Percentiles rank a stretch among this genome's conserved stretches.
These are phyloP conservation scores for Pelargonium myrrhifolium DNA, from an alignment of 441 rosid species.

Conservation along the genomic window DNA sequence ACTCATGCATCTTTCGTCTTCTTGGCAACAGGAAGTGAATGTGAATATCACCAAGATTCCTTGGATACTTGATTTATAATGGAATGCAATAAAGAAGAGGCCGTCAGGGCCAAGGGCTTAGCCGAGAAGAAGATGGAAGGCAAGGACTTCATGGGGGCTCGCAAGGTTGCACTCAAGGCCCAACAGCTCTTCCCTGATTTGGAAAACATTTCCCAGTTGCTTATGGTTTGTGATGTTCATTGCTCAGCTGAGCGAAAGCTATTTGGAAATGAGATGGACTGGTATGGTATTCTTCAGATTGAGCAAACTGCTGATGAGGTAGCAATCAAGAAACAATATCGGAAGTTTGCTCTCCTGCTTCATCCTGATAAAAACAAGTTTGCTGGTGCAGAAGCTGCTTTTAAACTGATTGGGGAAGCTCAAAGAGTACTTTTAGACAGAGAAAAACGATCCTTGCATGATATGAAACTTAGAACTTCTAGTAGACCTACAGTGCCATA, in stretches of 20 bases:
- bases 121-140: constrained; percentile 61
- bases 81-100: constrained; percentile 93
- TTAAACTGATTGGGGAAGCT: constrained; percentile 81
- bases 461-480: constrained; percentile 36
- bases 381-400: constrained; percentile 94
- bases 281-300: constrained; percentile 82
- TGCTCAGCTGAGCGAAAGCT: constrained; percentile 52
- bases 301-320: constrained; percentile 55
- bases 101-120: constrained; percentile 56
- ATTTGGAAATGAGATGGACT: constrained; percentile 63
- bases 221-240: constrained; percentile 80
- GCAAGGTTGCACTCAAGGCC: constrained; percentile 54
- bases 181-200: constrained; percentile 52
- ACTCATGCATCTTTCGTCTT: neutral
- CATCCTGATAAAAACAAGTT: constrained; percentile 96
- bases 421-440: constrained; percentile 67
- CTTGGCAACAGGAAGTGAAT: constrained; percentile 3
- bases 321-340: constrained; percentile 76
- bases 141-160: constrained; percentile 55
- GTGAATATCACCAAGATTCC: neutral
- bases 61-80: constrained; percentile 22
- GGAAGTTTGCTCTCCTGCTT: constrained; percentile 71
- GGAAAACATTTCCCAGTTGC: constrained; percentile 59
- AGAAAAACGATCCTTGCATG: constrained; percentile 50
- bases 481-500: constrained; percentile 37